Evolutionary conservation across 2,329 filamentous ascomycete species (phyloP).

Genomic region (Cladosporium sp.): DNA sequence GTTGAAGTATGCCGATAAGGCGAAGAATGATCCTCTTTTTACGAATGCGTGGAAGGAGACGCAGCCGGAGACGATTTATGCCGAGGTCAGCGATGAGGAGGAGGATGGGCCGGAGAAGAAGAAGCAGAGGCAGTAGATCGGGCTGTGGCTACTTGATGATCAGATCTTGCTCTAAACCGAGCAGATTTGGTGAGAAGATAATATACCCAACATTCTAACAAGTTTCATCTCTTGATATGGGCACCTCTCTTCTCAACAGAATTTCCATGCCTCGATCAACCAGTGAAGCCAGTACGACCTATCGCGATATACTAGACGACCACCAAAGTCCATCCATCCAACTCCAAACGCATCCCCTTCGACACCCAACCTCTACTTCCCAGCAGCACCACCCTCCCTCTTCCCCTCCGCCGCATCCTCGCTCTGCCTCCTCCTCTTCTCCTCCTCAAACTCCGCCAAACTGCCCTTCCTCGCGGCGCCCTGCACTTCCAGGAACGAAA

Average conservation of each 20-base stretch:
- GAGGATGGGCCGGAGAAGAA: slow-evolving; percentile 67
- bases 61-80: slow-evolving; percentile 88
- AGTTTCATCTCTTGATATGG: too few species aligned
- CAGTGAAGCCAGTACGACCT: too few species aligned
- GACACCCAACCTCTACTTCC: background rate
- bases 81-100: slow-evolving; percentile 83
- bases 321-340: too few species aligned
- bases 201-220: too few species aligned
- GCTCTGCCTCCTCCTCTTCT: background rate
- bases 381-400: background rate
- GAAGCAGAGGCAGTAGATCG: slow-evolving; percentile 24
- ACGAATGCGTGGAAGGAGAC: slow-evolving; percentile 91
- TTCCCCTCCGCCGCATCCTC: background rate
- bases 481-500: background rate
- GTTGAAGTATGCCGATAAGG: slow-evolving; percentile 90
- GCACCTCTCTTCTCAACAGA: too few species aligned
- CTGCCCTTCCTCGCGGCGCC: background rate
- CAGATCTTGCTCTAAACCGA: too few species aligned
- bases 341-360: too few species aligned
- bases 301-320: too few species aligned
- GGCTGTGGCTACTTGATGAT: too few species aligned
- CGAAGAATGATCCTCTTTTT: slow-evolving; percentile 89
- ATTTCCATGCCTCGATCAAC: too few species aligned
- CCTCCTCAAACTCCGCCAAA: background rate
- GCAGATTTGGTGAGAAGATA: too few species aligned